Evolutionary conservation across 108 stramenopile genomes (phyloP), one percentile per base, ranked within the genome.

Genomic region (Skeletonema marinoi): DNA sequence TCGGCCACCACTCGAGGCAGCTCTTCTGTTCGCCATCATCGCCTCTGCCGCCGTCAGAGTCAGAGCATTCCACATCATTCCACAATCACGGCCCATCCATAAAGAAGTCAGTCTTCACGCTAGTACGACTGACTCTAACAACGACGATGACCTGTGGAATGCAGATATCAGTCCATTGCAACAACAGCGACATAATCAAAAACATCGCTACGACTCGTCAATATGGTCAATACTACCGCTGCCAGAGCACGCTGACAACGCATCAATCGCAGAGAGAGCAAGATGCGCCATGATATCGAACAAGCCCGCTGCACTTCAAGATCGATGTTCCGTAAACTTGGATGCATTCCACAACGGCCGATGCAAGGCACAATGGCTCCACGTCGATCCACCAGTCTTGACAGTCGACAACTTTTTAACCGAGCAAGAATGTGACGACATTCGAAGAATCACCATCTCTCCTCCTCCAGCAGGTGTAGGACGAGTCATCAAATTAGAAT

Each of bases 381-480:
- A 77, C 59, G 70, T 77, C 4, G 76, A 77, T 41, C 76, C 76
- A 44, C 76, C 76, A 12, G 76, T 77, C n/a, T 17, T 77, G 10
- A 63, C 31, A 39, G 76, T 77, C 10, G 76, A 77, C 41, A 56
- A 71, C 25, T 77, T 77, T 30, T 5, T 77, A 16, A 36, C 76
- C 7, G 50, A 69, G 2, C 59, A 59, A 7, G 76, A 77, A 70
- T 77, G 76, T 56, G 54, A 76, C 9, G 68, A 69, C 12, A 30
- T 77, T 16, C 50, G 59, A 11, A 19, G 50, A 31, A 31, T 69
- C n/a, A 21, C 21, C 61, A 8, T 16, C 32, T 56, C 61, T 16
- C 41, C 64, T 4, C 76, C 58, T 7, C 76, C 76, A 31, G 39
- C 68, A 10, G 76, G 60, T 0, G 60, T 21, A 5, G 76, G 76